Evolutionary conservation across 2,329 filamentous ascomycete species (phyloP).

Genomic region (Fusarium sp.): DNA sequence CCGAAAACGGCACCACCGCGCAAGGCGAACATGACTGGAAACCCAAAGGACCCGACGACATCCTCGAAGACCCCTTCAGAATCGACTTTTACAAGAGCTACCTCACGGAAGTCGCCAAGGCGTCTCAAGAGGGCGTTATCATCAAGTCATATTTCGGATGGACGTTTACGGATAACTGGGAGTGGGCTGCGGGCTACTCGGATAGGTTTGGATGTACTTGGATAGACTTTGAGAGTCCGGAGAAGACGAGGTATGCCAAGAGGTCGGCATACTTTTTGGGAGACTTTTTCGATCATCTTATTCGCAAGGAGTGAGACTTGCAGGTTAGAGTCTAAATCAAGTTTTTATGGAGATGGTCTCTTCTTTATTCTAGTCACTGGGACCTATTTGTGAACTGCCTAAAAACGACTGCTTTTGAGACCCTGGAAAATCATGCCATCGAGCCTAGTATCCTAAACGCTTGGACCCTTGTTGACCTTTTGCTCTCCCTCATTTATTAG

Average conservation of each 20-base stretch:
- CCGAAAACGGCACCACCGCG: constrained; percentile 57
- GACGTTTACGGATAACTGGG: constrained; percentile 59
- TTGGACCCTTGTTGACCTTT: background rate
- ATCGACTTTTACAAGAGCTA: constrained; percentile 55
- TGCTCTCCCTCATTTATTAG: background rate
- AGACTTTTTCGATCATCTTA: constrained; percentile 33
- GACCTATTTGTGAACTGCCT: background rate
- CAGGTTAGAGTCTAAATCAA: background rate
- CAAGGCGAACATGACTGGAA: constrained; percentile 52
- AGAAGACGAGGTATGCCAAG: constrained; percentile 37
- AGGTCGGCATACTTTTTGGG: constrained; percentile 39
- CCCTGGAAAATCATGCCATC: background rate
- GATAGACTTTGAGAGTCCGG: constrained; percentile 50
- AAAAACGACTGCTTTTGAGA: background rate
- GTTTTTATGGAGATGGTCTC: background rate
- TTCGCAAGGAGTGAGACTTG: constrained; percentile 19
- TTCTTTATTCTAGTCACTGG: background rate
- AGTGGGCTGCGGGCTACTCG: constrained; percentile 56
- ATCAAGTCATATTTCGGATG: constrained; percentile 57
- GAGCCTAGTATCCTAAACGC: background rate
- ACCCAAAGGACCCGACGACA: constrained; percentile 45
- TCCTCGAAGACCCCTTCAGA: constrained; percentile 53
- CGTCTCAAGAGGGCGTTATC: constrained; percentile 52
- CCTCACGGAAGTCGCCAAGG: constrained; percentile 52
- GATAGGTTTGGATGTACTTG: constrained; percentile 56